phyloP scores from a whole-genome alignment of 2,329 filamentous ascomycete genomes.

The Colletotrichum tropicale region DNA sequence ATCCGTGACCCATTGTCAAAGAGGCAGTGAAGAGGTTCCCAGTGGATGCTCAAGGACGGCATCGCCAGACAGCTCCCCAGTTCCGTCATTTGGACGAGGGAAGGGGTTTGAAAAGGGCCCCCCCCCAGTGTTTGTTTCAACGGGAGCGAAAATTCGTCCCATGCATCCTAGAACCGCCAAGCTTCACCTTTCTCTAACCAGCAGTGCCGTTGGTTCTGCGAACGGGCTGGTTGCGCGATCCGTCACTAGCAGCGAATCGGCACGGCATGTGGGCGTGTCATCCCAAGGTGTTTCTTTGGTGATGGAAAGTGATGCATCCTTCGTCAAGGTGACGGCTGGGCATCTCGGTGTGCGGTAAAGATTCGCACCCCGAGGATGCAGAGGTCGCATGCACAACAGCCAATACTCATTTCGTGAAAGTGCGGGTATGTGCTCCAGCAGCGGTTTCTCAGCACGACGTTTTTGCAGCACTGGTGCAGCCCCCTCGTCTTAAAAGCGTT shows the following conservation, averaged over 20 bases:
- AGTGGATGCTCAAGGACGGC: not conserved
- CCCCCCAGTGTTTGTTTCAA: slow-evolving; percentile 18
- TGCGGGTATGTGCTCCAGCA: not conserved
- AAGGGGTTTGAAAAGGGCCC: not conserved
- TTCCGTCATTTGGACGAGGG: not conserved
- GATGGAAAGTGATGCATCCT: not conserved
- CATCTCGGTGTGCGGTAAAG: not conserved
- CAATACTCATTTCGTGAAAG: slow-evolving; percentile 12
- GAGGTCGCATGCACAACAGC: not conserved
- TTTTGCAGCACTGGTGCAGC: not conserved
- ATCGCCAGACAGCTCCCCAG: not conserved
- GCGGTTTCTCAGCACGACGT: not conserved
- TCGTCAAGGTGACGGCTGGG: not conserved
- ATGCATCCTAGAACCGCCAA: slow-evolving; percentile 8
- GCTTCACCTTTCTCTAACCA: not conserved
- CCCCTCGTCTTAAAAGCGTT: not conserved
- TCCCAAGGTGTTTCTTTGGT: not conserved
- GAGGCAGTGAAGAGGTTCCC: slow-evolving; percentile 7
- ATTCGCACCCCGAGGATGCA: not conserved
- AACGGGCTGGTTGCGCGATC: not conserved
- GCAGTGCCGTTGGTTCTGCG: not conserved
- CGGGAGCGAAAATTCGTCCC: slow-evolving; percentile 9
- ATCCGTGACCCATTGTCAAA: not conserved
- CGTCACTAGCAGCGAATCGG: not conserved
- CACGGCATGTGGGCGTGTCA: slow-evolving; percentile 4